Evolutionary conservation across 2,329 filamentous ascomycete genomes (phyloP).

Genomic region (Decorospora gaudefroyi): DNA sequence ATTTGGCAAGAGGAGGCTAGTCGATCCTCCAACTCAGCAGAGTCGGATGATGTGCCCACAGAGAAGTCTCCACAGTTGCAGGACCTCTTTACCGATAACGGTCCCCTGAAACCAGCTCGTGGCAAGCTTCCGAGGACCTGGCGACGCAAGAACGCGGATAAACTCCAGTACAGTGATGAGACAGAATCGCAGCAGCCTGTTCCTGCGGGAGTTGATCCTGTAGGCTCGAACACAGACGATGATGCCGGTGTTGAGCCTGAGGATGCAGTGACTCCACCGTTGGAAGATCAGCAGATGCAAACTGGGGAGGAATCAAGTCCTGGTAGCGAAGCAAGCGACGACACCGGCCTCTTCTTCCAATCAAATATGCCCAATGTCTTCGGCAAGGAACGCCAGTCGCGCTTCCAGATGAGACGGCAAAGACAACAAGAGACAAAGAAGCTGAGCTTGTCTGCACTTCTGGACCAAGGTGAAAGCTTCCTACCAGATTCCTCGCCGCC

Average conservation of each 20-base stretch:
- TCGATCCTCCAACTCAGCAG: slow-evolving; percentile 32
- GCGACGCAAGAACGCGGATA: slow-evolving; percentile 47
- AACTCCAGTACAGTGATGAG: slow-evolving; percentile 49
- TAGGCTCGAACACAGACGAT: background rate
- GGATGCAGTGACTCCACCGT: slow-evolving; percentile 9
- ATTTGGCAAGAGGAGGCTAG: slow-evolving; percentile 57
- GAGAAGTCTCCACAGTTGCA: slow-evolving; percentile 29
- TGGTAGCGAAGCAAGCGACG: slow-evolving; percentile 39
- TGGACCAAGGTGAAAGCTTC: slow-evolving; percentile 41
- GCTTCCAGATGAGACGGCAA: slow-evolving; percentile 25
- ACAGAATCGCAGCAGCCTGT: slow-evolving; percentile 30
- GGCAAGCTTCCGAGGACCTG: slow-evolving; percentile 51
- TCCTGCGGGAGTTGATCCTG: slow-evolving; percentile 7
- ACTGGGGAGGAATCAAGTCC: slow-evolving; percentile 19
- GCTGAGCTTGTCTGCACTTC: slow-evolving; percentile 37
- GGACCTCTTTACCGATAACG: slow-evolving; percentile 44
- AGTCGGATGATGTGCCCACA: slow-evolving; percentile 23
- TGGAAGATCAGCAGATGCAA: slow-evolving; percentile 13
- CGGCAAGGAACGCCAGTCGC: slow-evolving; percentile 26
- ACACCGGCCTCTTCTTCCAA: slow-evolving; percentile 48
- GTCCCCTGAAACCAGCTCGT: slow-evolving; percentile 40
- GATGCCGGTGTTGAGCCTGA: slow-evolving; percentile 25
- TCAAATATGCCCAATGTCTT: slow-evolving; percentile 37
- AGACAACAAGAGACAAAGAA: slow-evolving; percentile 34
- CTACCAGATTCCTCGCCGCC: slow-evolving; percentile 40